These are phyloP conservation scores for Penicillium thymicola DNA, from an alignment of 2,329 filamentous ascomycete genomes.

Conservation along the genomic window DNA sequence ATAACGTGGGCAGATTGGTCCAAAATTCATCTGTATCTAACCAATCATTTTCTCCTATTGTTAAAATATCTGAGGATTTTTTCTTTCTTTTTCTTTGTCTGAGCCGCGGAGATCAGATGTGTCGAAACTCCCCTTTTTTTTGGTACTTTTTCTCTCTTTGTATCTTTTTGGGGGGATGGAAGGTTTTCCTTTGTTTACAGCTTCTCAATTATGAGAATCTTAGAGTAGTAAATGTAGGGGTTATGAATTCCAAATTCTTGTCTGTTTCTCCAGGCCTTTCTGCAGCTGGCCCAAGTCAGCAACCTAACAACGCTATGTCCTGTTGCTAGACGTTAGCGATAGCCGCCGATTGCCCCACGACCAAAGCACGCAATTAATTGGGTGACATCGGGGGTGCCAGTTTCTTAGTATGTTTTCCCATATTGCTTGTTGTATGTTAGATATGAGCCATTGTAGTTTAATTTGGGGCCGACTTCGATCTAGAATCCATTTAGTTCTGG, in stretches of 20 bases:
- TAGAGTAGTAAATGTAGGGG: not conserved
- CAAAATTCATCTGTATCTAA: not conserved
- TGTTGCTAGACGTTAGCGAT: conserved; percentile 9
- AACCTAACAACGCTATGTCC: conserved; percentile 6
- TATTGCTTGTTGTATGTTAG: not conserved
- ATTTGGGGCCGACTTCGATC: not conserved
- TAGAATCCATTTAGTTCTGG: not conserved
- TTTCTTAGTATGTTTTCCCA: not conserved
- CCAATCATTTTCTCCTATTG: conserved; percentile 3
- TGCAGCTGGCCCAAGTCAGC: not conserved
- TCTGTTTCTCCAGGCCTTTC: not conserved
- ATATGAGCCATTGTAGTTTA: not conserved
- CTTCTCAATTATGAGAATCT: not conserved
- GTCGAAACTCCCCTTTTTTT: conserved; percentile 4
- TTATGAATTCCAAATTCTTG: not conserved
- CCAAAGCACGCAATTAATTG: conserved; percentile 2
- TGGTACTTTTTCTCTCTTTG: not conserved
- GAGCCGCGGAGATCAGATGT: conserved; percentile 9
- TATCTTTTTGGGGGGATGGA: not conserved
- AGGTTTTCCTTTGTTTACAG: not conserved
- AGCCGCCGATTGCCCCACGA: conserved; percentile 9
- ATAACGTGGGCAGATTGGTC: conserved; percentile 8
- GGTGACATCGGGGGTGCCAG: not conserved
- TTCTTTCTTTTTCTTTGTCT: conserved; percentile 4
- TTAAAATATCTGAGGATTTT: conserved; percentile 1